A percentile compares a stretch with the other conserved stretches of the same genome.
These are phyloP conservation scores for Narthecium ossifragum DNA, from an alignment of 106 monocot genomes.

Conservation along the genomic window DNA sequence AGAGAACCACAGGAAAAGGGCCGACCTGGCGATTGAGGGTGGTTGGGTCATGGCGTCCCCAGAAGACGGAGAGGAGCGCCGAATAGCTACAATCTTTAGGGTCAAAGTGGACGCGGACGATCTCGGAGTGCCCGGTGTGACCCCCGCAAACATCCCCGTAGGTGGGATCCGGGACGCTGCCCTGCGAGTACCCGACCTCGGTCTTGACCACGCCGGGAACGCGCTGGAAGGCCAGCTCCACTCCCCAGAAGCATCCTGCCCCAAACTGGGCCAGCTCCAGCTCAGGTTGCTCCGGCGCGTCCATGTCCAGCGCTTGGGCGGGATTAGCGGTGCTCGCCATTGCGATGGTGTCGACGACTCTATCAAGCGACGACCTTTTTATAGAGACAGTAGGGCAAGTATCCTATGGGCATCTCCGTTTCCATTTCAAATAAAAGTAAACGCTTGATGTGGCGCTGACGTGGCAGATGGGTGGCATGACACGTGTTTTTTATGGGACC, in stretches of 20 bases:
- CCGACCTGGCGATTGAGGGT: slow-evolving; percentile 71
- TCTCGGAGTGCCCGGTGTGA: slow-evolving; percentile 63
- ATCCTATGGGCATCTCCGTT: neutral
- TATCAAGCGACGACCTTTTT: too few relatives aligned
- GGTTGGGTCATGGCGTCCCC: slow-evolving; percentile 73
- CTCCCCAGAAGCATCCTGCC: slow-evolving; percentile 79
- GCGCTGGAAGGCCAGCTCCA: slow-evolving; percentile 77
- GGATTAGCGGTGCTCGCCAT: slow-evolving; percentile 5
- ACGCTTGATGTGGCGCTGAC: too few relatives aligned
- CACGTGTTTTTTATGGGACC: too few relatives aligned
- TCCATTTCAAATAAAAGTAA: too few relatives aligned
- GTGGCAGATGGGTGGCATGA: too few relatives aligned
- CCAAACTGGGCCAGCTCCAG: slow-evolving; percentile 60
- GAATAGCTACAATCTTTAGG: slow-evolving; percentile 47
- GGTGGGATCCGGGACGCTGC: slow-evolving; percentile 42
- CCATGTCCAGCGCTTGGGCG: slow-evolving; percentile 29
- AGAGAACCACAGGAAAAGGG: too few relatives aligned
- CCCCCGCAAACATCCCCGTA: slow-evolving; percentile 57
- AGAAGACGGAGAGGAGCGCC: slow-evolving; percentile 54
- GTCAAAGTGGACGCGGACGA: slow-evolving; percentile 72
- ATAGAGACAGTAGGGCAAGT: neutral
- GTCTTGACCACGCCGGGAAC: slow-evolving; percentile 60
- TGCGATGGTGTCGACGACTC: neutral
- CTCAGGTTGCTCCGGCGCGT: slow-evolving; percentile 16
- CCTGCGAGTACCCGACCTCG: slow-evolving; percentile 91